Evolutionary conservation across 805 yeast species (phyloP).

Genomic region (Saccharomyces jurei): DNA sequence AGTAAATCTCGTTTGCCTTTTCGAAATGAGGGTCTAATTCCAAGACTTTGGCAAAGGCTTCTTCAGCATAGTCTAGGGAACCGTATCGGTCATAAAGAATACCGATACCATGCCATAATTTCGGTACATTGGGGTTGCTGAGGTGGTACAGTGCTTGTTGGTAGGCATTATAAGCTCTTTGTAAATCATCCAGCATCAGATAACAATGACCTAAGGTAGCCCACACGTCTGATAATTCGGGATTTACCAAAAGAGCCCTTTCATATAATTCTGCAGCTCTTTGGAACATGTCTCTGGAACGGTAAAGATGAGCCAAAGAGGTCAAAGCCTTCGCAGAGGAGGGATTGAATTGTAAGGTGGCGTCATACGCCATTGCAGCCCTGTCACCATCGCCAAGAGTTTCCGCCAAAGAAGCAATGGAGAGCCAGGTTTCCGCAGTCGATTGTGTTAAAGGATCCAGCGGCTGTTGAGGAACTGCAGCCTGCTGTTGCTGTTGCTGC

Average conservation of each 20-base stretch:
- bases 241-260: constrained; percentile 70
- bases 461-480: constrained; percentile 17
- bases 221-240: constrained; percentile 94
- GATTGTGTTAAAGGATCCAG: constrained; percentile 38
- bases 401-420: constrained; percentile 85
- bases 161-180: constrained; percentile 91
- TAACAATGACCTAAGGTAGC: constrained; percentile 95
- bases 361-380: constrained; percentile 82
- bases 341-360: constrained; percentile 79
- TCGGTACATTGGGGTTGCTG: constrained; percentile 90
- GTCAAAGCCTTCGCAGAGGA: constrained; percentile 79
- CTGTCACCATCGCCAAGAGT: constrained; percentile 79
- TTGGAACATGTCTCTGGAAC: constrained; percentile 82
- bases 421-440: constrained; percentile 79
- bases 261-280: constrained; percentile 93
- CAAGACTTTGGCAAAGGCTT: constrained; percentile 91
- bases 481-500: neutral
- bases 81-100: constrained; percentile 94
- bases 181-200: constrained; percentile 91
- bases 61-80: constrained; percentile 93
- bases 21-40: constrained; percentile 95
- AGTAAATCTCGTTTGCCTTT: constrained; percentile 92
- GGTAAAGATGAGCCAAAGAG: constrained; percentile 78
- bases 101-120: constrained; percentile 98
- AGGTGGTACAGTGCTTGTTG: constrained; percentile 90